Percentiles rank a stretch among this genome's conserved stretches.
These are phyloP conservation scores for Pleurotus platypus DNA, from an alignment of 768 basidiomycete genomes.

Conservation along the genomic window DNA sequence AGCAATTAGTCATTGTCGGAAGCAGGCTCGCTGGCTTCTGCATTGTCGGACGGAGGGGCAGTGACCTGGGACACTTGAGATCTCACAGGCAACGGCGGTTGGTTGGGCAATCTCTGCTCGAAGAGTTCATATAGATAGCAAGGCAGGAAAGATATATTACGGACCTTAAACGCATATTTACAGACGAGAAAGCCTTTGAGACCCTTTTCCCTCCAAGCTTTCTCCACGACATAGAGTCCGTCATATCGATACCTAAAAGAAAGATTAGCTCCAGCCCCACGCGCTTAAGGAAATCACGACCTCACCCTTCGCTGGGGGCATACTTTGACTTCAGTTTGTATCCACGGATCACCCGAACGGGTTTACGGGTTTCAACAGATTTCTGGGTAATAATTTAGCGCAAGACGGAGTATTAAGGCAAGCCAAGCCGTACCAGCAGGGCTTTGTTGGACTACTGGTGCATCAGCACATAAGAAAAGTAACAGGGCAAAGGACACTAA, in stretches of 20 bases:
- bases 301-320: constrained; percentile 76
- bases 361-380: constrained; percentile 78
- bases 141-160: constrained; percentile 11
- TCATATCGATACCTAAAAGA: constrained; percentile 79
- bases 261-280: background rate
- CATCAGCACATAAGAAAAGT: background rate
- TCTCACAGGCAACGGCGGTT: constrained; percentile 44
- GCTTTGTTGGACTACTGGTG: constrained; percentile 57
- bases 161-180: constrained; percentile 80
- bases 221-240: constrained; percentile 79
- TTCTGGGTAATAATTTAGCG: constrained; percentile 31
- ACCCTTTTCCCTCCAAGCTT: constrained; percentile 76
- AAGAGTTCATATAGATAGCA: background rate
- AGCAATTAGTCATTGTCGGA: no score
- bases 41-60: constrained; percentile 4
- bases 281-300: background rate
- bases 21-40: background rate
- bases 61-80: constrained; percentile 9
- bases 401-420: background rate
- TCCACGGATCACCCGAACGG: constrained; percentile 85
- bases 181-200: constrained; percentile 75
- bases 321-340: constrained; percentile 71
- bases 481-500: constrained; percentile 17
- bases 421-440: constrained; percentile 43
- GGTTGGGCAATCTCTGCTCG: constrained; percentile 49